These are phyloP conservation scores for Hanseniaspora lindneri DNA, from an alignment of 805 yeast species.

Conservation along the genomic window DNA sequence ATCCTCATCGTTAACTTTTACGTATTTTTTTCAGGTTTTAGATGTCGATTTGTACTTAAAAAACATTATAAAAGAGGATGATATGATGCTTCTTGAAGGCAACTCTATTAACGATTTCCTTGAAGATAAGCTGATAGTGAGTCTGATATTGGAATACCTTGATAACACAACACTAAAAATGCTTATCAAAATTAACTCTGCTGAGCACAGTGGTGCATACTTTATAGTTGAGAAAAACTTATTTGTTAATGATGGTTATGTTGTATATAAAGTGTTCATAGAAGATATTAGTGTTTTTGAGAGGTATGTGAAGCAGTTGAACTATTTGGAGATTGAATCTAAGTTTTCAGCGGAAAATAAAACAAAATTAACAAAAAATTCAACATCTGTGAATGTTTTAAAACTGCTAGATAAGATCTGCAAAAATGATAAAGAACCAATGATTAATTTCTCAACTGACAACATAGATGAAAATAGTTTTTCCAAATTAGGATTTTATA, in stretches of 20 bases:
- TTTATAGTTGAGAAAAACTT: background rate
- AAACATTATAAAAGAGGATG: background rate
- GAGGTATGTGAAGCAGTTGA: background rate
- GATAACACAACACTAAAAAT: background rate
- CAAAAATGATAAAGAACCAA: background rate
- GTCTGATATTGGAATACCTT: background rate
- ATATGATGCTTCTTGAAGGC: background rate
- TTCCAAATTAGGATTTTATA: slow-evolving; percentile 1
- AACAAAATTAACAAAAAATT: background rate
- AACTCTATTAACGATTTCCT: background rate
- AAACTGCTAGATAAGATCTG: slow-evolving; percentile 1
- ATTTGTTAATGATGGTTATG: background rate
- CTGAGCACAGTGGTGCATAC: background rate
- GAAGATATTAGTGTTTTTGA: background rate
- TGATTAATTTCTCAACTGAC: background rate
- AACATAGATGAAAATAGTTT: background rate
- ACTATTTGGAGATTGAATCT: background rate
- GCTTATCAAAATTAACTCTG: background rate
- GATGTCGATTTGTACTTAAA: background rate
- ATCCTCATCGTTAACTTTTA: background rate
- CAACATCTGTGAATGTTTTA: background rate
- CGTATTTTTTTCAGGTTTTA: background rate
- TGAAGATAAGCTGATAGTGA: background rate
- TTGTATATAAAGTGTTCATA: background rate
- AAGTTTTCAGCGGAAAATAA: background rate